These are phyloP conservation scores for Coemansia aciculifera DNA, from an alignment of 192 early-diverging fungal species.

Conservation along the genomic window DNA sequence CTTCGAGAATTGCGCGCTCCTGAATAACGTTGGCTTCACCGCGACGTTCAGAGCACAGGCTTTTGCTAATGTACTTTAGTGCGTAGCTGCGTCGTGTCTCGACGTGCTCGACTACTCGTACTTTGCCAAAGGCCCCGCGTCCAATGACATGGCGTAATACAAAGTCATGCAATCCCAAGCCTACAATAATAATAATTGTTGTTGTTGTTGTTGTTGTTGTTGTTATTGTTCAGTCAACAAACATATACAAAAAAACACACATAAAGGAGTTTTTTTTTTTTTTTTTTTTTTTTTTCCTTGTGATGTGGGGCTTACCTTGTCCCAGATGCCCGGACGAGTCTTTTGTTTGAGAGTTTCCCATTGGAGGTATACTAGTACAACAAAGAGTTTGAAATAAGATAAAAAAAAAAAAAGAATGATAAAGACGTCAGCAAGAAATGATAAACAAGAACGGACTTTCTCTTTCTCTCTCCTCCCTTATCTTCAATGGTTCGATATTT, in stretches of 20 bases:
- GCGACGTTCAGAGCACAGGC: conserved; percentile 74
- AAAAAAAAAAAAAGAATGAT: not conserved
- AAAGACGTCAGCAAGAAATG: not conserved
- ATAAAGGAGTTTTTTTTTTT: not conserved
- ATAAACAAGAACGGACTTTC: not conserved
- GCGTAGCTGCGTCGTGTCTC: conserved; percentile 75
- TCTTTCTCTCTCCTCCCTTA: not conserved
- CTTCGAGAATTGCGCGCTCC: conserved; percentile 81
- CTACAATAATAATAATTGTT: conserved; percentile 10
- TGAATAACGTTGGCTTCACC: conserved; percentile 79
- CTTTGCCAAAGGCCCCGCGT: conserved; percentile 86
- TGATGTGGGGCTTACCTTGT: not conserved
- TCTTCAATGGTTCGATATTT: not conserved
- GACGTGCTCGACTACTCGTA: conserved; percentile 86
- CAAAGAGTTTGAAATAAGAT: not conserved
- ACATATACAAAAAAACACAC: not conserved
- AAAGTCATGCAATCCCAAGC: conserved; percentile 70
- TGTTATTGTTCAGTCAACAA: no score
- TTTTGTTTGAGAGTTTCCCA: conserved; percentile 4
- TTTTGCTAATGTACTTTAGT: conserved; percentile 92
- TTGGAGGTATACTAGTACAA: not conserved
- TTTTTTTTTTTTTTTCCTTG: no score
- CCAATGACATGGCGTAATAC: conserved; percentile 82
- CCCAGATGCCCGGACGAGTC: not conserved
- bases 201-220: not conserved